A percentile compares a stretch with the other conserved stretches of the same genome.
phyloP scores from a whole-genome alignment of 345 rosid genomes.

The Orychophragmus violaceus region DNA sequence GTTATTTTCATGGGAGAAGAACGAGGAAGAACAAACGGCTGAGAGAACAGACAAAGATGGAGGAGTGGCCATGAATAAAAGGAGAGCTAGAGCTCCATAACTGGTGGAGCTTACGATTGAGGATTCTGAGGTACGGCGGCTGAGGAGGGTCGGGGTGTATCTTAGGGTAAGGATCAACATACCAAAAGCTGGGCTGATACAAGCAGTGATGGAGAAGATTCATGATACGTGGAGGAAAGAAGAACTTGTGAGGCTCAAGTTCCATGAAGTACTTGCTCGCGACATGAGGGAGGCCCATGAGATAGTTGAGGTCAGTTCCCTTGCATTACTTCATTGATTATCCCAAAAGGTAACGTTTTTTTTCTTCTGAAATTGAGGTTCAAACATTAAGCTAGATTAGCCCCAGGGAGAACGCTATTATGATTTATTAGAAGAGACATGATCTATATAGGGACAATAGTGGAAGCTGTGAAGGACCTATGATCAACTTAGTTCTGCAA shows the following conservation, averaged over 20 bases:
- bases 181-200: slow-evolving; percentile 86
- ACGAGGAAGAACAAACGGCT: slow-evolving; percentile 33
- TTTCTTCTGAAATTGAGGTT: neutral
- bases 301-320: slow-evolving; percentile 73
- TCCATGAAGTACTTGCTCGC: too few relatives aligned
- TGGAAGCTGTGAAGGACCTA: neutral
- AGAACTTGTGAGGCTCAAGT: slow-evolving; percentile 86
- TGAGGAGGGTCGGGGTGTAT: slow-evolving; percentile 69
- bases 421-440: too few relatives aligned
- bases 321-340: neutral
- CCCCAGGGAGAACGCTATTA: neutral
- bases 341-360: too few relatives aligned
- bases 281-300: slow-evolving; percentile 93
- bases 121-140: slow-evolving; percentile 73
- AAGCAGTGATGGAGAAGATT: slow-evolving; percentile 72
- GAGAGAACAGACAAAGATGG: slow-evolving; percentile 25
- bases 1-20: slow-evolving; percentile 63
- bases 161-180: too few relatives aligned
- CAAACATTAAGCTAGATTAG: neutral
- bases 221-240: slow-evolving; percentile 93
- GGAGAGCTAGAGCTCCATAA: too few relatives aligned
- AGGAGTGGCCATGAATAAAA: slow-evolving; percentile 32
- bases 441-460: neutral
- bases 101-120: slow-evolving; percentile 87
- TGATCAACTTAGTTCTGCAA: neutral